Conservation (phyloP, 1,139 yeast genomes). For the Pichia terricola region DNA sequence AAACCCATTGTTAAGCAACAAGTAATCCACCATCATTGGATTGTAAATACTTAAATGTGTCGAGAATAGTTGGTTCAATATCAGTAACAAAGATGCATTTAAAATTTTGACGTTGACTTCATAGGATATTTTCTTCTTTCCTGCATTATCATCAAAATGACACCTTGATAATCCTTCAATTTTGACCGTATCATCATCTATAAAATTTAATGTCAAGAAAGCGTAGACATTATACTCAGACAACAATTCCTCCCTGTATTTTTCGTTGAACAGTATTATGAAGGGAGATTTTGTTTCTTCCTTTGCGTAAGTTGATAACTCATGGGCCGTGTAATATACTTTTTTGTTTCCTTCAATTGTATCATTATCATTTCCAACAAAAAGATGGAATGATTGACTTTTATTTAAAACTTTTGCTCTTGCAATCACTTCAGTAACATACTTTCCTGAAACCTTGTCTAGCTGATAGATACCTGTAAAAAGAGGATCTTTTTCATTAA, state of each 20-base stretch:
- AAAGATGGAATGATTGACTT: conserved; percentile 78
- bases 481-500: conserved; percentile 14
- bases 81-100: conserved; percentile 10
- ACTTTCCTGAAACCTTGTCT: conserved; percentile 21
- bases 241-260: conserved; percentile 28
- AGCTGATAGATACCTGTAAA: conserved; percentile 19
- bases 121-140: conserved; percentile 3
- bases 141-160: conserved; percentile 1
- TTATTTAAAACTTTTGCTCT: conserved; percentile 76
- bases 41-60: conserved; percentile 15
- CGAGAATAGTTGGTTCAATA: conserved; percentile 12
- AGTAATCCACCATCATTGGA: conserved; percentile 8
- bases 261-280: conserved; percentile 53
- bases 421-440: conserved; percentile 55
- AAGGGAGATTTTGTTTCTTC: conserved; percentile 58
- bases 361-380: conserved; percentile 27
- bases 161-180: conserved; percentile 16
- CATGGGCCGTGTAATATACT: conserved; percentile 77
- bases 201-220: conserved; percentile 36
- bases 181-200: conserved; percentile 16
- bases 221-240: conserved; percentile 32
- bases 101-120: conserved; percentile 9
- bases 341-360: conserved; percentile 17
- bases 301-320: conserved; percentile 41
- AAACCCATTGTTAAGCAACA: conserved; percentile 13